Base-by-base conservation (phyloP, 2,329 filamentous ascomycete species). In the Fonsecaea erecta region DNA sequence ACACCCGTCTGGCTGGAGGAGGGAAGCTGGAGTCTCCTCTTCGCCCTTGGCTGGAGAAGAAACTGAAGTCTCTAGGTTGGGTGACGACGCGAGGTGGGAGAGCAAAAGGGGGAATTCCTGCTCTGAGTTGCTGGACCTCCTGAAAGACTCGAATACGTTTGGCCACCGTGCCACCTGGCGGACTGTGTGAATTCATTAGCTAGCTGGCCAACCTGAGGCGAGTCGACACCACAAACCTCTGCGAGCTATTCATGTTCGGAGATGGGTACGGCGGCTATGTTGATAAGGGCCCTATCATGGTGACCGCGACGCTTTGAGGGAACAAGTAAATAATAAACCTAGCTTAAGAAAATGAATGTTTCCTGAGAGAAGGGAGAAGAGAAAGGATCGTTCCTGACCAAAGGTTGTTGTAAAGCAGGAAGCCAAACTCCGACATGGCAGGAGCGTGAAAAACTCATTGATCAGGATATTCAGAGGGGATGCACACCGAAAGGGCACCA, bases 121-220 rank as follows among this genome's bases (percentile, higher is more conserved):
- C 40, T 35, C 67, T 56, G 48, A 53, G 58, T 21, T 52, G 56
- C 56, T 62, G 63, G 16, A 52, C 60, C 35, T 64, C 63, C 54
- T 73, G 71, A 24, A 73, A 71, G 16, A 64, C 69, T 59, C 66
- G 70, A 40, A 72, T 65, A n/a, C 70, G 67, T 34, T 63, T 66
- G 40, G 70, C 67, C 11, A 72, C 71, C 32, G 68, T 71, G 57
- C 70, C 69, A 64, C 53, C 51, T 53, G 64, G 68, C 43, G 60
- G 59, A 53, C 64, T 70, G 40, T 70, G 40, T 26, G 8, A 30
- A 37, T 37, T 24, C 7, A 46, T 65, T 52, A 67, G 63, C 52
- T 52, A 21, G 28, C 28, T 28, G 48, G 46, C 28, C 18, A 26
- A 52, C 26, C 35, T 5, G 24, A 26, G 40, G 21, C 12, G 35